Conservation (phyloP, 2,329 filamentous ascomycete genomes). For the Pseudogymnoascus sp. region DNA sequence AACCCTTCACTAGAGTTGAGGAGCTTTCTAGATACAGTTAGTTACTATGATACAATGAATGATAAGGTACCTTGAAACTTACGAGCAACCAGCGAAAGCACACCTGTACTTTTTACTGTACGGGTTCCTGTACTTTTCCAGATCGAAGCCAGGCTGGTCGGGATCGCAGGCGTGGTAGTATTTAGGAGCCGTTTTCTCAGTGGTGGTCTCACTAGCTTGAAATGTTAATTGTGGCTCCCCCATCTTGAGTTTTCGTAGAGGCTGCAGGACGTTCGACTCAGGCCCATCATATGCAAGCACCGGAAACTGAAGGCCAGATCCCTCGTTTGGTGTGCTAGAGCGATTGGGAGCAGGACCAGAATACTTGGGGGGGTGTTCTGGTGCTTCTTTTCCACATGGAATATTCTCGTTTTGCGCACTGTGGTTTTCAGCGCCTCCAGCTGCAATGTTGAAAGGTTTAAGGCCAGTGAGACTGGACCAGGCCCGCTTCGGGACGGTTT, state of each 20-base stretch:
- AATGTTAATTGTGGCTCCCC: neutral
- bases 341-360: neutral
- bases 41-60: neutral
- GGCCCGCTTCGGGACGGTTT: neutral
- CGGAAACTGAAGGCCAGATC: neutral
- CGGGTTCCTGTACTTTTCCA: neutral
- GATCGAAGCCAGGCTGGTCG: neutral
- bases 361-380: neutral
- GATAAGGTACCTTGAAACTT: neutral
- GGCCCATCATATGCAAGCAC: neutral
- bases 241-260: neutral
- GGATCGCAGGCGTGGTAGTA: neutral
- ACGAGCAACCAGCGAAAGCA: neutral
- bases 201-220: neutral
- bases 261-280: neutral
- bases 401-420: neutral
- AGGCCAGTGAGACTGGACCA: neutral
- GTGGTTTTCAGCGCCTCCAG: neutral
- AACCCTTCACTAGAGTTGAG: neutral
- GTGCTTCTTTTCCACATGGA: neutral
- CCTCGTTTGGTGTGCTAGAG: neutral
- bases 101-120: neutral
- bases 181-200: neutral
- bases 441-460: neutral
- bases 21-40: neutral